Evolutionary conservation across 1,139 yeast genomes (phyloP).

Genomic region (Candida sanyaensis): DNA sequence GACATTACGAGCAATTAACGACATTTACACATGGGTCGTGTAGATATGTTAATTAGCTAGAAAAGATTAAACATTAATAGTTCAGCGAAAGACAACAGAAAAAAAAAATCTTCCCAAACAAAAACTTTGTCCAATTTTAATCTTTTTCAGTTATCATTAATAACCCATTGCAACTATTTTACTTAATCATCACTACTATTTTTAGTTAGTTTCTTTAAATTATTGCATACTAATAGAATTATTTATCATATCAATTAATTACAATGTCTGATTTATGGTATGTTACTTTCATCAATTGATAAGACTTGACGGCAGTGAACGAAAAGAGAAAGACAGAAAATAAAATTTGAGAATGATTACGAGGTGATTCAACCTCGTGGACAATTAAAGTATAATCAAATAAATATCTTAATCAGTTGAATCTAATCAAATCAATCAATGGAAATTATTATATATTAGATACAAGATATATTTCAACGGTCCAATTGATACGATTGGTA

Average conservation of each 20-base stretch:
- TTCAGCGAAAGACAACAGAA: neutral
- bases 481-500: neutral
- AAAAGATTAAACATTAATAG: neutral
- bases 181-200: neutral
- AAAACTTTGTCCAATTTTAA: conserved; percentile 5
- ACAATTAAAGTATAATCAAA: neutral
- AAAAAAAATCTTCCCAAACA: conserved; percentile 3
- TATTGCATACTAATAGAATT: neutral
- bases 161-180: conserved; percentile 3
- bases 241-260: conserved; percentile 4
- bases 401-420: no score
- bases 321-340: neutral
- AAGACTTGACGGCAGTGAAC: no score
- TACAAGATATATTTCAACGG: neutral
- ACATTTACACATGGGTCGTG: neutral
- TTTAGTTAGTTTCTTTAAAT: neutral
- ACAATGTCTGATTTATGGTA: conserved; percentile 61
- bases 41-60: neutral
- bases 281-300: conserved; percentile 21
- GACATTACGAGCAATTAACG: neutral
- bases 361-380: neutral
- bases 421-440: no score
- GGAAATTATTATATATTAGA: no score
- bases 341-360: neutral
- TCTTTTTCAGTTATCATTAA: conserved; percentile 1